Base-by-base conservation (phyloP, 1,284 basidiomycete species). In the Meira miltonrushii region DNA sequence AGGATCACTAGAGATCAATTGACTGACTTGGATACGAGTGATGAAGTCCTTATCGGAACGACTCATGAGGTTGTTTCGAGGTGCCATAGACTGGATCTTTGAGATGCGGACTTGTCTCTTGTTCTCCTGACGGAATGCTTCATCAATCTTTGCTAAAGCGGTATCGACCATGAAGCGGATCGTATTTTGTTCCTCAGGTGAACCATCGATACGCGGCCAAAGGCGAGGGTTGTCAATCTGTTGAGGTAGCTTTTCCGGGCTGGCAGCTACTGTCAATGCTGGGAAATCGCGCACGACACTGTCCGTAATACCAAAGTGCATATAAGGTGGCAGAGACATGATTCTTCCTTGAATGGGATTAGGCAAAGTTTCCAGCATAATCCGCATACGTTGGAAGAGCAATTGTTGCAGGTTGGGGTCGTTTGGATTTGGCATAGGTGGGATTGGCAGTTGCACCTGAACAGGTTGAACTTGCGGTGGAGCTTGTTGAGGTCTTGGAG, bases 31-130 rank as follows among this genome's bases (percentile, higher is more conserved):
- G 62, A 99, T 98, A 41, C 95, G 87, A 21, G 95, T 98, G 80
- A 99, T 98, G 78, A 98, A 99, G 77, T 98, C 95, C 81, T 98
- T 98, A 83, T 99, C 95, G 13, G 91, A 94, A 79, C 92, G 90
- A 0, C 89, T 92, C 95, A 99, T 99, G 57, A 97, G 83, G 78
- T 97, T 93, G 78, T 98, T 99, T 80, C 95, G 92, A 68, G 89
- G 87, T 57, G 92, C 85, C 61, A 62, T 62, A 15, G 58, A 39
- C 12, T 60, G 56, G 37, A 77, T 68, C 64, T 77, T 77, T 40
- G 66, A 65, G 51, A 68, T 61, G 46, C 71, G 60, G n/a, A 60
- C 53, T 40, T 68, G 65, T 44, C 67, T 65, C 46, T 71, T 73
- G 7, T 61, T 60, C 57, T 74, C 71, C 5, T 56, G 57, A 5